Base-by-base conservation (phyloP, 805 yeast species). In the Wickerhamomyces queroliae region DNA sequence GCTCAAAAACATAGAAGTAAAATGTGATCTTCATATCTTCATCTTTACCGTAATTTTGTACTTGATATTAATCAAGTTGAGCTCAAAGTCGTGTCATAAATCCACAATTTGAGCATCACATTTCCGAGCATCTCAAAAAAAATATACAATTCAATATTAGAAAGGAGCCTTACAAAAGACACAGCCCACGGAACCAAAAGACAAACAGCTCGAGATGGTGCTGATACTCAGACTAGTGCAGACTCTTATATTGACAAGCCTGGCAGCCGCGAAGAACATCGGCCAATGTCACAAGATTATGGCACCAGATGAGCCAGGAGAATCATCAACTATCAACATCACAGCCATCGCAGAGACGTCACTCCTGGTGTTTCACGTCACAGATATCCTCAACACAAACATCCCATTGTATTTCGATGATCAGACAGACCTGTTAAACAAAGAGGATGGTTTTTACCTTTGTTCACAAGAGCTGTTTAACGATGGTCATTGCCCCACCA, bases 291-390 rank as follows among this genome's bases (percentile, higher is more conserved):
- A 30, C 15, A 30, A 30, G 33, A 30, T 30, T 9, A 18, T 30
- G 33, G 22, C 33, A 4, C 33, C 33, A 4, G 33, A 30, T 30
- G 33, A 30, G 19, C 33, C 33, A 18, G 33, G 33, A 12, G 33
- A 30, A 30, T 11, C 16, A 3, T 18, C 33, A 30, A 18, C 21
- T 3, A 30, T 30, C n/a, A 30, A 30, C 15, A 18, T 30, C 19
- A 30, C 33, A 3, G 33, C 33, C 6, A 3, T 30, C 5, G 22
- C 17, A 30, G 33, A 30, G 13, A 30, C 33, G 5, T 18, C 22
- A 12, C 13, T 30, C 12, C 10, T 30, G 12, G 33, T 30, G 18
- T 30, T 30, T 11, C 33, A 30, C 15, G 18, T 30, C 7, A 30
- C 33, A 11, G 33, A 30, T 19, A 30, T 30, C n/a, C 22, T 12